Base-by-base conservation (phyloP, 441 rosid genomes). In the Lepidium campestre region DNA sequence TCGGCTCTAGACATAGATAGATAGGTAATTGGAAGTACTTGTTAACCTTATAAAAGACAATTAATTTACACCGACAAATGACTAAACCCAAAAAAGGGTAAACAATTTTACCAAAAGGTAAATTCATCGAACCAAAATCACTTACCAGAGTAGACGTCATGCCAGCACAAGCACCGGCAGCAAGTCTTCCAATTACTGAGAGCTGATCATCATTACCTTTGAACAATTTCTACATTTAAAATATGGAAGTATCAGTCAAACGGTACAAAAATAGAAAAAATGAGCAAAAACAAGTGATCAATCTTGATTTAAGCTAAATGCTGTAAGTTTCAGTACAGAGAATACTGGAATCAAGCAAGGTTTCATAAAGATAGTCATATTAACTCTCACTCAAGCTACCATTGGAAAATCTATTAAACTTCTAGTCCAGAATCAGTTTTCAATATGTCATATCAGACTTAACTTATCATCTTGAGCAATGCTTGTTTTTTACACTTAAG, bases 101-200 rank as follows among this genome's bases (percentile, higher is more conserved):
- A 52, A 22, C 42, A 17, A 20, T n/a, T 10, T n/a, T 35, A 25
- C 71, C 57, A 52, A 40, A 36, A 54, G 25, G 41, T 41, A 55
- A 15, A 40, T n/a, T 20, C 7, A 49, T 37, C n/a, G 2, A 52
- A 12, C 55, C n/a, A 29, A 35, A 52, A 65, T 22, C 27, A 81
- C 96, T 85, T 60, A 93, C 97, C 79, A 87, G 81, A 77, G 99
- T 91, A 63, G 99, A 93, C 14, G 99, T 89, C 96, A 93, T 93
- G 83, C 97, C 99, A 78, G 99, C 97, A 82, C 99, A 91, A 81
- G 99, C 97, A 70, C 99, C 97, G 0, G 97, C 99, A 0, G 86
- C 87, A 66, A 93, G 92, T 81, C 99, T 93, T 70, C 96, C 96
- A 14, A 91, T 62, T 62, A 93, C 86, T 20, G 95, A 85, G 77